A percentile compares a stretch with the other conserved stretches of the same genome.
Conservation (phyloP, 148 eudicot species). For the Selenicereus undatus region DNA sequence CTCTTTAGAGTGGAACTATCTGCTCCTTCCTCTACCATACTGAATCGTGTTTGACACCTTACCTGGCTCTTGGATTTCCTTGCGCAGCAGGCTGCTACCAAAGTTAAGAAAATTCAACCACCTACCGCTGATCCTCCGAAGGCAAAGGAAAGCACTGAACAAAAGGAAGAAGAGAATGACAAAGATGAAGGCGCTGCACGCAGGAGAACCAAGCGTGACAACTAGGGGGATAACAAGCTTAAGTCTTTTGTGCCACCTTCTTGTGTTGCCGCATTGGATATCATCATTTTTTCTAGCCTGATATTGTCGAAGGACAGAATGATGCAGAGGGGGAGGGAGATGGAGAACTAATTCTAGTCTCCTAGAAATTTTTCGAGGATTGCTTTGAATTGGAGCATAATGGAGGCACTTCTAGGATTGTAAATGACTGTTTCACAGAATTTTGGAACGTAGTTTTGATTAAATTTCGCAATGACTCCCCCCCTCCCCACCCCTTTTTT, state of each 20-base stretch:
- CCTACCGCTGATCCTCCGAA: neutral
- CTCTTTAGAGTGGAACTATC: neutral
- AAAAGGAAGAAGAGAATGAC: neutral
- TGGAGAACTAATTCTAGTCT: neutral
- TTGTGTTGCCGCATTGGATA: neutral
- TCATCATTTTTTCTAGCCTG: neutral
- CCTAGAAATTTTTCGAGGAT: neutral
- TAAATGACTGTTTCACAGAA: conserved; percentile 27
- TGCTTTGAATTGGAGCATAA: conserved; percentile 6
- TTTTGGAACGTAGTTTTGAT: conserved; percentile 15
- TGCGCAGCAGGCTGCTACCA: conserved; percentile 49
- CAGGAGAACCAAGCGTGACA: neutral
- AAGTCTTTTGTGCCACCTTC: neutral
- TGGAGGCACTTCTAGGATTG: conserved; percentile 23
- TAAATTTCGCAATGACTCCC: neutral
- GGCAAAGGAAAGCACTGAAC: neutral
- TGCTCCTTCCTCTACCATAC: neutral
- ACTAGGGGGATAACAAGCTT: neutral
- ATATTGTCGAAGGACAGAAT: neutral
- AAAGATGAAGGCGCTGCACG: neutral
- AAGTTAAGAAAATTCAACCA: neutral
- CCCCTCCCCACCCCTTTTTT: no score
- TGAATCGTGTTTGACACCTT: neutral
- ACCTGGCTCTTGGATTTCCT: neutral
- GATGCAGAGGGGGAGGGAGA: neutral